phyloP scores from a whole-genome alignment of 176 grass and related monocot genomes.

The Musa itinerans region DNA sequence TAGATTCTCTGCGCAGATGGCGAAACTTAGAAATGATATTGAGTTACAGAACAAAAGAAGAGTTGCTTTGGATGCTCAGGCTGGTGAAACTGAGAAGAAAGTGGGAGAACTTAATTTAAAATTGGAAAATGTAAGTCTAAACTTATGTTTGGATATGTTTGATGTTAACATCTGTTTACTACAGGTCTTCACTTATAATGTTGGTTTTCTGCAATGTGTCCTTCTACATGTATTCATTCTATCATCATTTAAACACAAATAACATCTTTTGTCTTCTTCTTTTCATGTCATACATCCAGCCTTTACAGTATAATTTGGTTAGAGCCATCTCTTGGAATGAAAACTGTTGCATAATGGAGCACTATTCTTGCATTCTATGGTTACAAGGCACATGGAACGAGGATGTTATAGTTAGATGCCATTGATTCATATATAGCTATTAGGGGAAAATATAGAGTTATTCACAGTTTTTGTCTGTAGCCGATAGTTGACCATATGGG shows the following conservation, averaged over 20 bases:
- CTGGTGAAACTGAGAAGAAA: constrained; percentile 45
- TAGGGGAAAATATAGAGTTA: too few species aligned
- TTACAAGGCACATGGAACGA: too few species aligned
- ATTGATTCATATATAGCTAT: too few species aligned
- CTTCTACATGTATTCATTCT: not conserved
- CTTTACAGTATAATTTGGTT: too few species aligned
- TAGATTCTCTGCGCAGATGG: constrained; percentile 31
- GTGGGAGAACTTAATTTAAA: constrained; percentile 48
- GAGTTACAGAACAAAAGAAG: constrained; percentile 44
- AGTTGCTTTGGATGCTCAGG: constrained; percentile 38
- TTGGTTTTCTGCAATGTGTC: constrained; percentile 6
- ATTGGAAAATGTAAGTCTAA: constrained; percentile 52
- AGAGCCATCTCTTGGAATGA: too few species aligned
- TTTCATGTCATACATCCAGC: too few species aligned
- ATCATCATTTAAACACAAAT: not conserved
- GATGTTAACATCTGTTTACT: not conserved
- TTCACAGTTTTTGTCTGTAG: too few species aligned
- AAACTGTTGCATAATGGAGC: too few species aligned
- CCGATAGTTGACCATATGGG: too few species aligned
- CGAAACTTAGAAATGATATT: constrained; percentile 53
- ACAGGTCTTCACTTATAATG: constrained; percentile 3
- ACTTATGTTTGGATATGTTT: not conserved
- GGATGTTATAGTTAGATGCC: too few species aligned
- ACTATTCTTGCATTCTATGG: too few species aligned
- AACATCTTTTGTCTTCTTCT: too few species aligned